A percentile compares a stretch with the other conserved stretches of the same genome.
These are phyloP conservation scores for Cymbidium sinense DNA, from an alignment of 106 monocot genomes.

Conservation along the genomic window DNA sequence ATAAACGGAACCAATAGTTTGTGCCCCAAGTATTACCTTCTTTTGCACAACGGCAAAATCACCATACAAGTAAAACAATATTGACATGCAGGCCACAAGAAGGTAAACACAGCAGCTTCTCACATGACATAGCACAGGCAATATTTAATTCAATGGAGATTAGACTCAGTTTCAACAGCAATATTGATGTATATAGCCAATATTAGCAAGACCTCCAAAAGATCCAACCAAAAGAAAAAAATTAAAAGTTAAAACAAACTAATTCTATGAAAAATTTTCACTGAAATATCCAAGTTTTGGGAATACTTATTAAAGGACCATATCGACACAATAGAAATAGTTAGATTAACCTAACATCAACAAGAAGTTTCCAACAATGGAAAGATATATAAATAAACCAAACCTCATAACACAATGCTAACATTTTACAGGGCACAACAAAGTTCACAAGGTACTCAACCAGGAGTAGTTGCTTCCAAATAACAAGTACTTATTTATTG, in stretches of 20 bases:
- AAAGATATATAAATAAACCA: not conserved
- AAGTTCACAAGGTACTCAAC: not conserved
- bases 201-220: not conserved
- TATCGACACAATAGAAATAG: not conserved
- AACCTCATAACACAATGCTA: not conserved
- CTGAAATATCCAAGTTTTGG: not conserved
- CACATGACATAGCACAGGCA: not conserved
- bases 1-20: not conserved
- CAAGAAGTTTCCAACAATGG: not conserved
- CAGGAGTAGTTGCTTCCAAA: not conserved
- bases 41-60: not conserved
- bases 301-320: not conserved
- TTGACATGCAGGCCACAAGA: not conserved
- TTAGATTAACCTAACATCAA: not conserved
- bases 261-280: not conserved
- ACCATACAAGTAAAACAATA: not conserved
- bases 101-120: not conserved
- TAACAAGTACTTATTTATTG: not conserved
- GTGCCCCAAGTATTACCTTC: not conserved
- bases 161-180: not conserved
- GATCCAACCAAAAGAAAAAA: not conserved
- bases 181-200: not conserved
- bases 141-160: not conserved
- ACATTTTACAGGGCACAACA: not conserved
- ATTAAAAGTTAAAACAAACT: not conserved